Evolutionary conservation across 2,329 filamentous ascomycete genomes (phyloP).

Genomic region (Alternaria arborescens): DNA sequence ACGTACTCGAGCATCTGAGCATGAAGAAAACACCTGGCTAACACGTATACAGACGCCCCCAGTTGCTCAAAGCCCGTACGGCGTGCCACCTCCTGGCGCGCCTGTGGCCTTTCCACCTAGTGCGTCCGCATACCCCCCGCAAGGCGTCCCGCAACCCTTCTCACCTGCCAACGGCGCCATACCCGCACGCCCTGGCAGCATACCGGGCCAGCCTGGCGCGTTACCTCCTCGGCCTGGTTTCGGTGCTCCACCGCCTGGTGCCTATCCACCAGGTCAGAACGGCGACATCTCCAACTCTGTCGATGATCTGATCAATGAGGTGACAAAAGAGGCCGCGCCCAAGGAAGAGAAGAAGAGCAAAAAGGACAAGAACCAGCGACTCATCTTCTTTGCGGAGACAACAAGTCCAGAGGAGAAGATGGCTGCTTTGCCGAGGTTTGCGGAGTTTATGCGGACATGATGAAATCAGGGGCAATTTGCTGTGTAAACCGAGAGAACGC

Average conservation of each 20-base stretch:
- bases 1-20: not conserved
- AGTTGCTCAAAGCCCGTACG: constrained; percentile 29
- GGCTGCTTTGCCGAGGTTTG: constrained; percentile 79
- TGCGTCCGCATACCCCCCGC: constrained; percentile 28
- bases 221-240: constrained; percentile 52
- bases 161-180: constrained; percentile 37
- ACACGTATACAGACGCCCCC: constrained; percentile 31
- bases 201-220: constrained; percentile 36
- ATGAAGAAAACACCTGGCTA: constrained; percentile 8
- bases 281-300: constrained; percentile 53
- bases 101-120: constrained; percentile 35
- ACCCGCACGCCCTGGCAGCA: constrained; percentile 42
- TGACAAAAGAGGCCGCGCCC: constrained; percentile 54
- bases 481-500: not conserved
- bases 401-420: constrained; percentile 90
- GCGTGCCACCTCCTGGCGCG: constrained; percentile 29
- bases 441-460: constrained; percentile 47
- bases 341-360: constrained; percentile 63
- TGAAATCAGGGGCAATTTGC: not conserved
- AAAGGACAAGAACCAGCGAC: constrained; percentile 68
- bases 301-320: constrained; percentile 62
- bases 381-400: constrained; percentile 84
- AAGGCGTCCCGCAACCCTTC: constrained; percentile 34
- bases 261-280: constrained; percentile 23
- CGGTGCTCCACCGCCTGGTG: constrained; percentile 30